These are phyloP conservation scores for Avena eriantha DNA, from an alignment of 176 grass and related monocot genomes.

Conservation along the genomic window DNA sequence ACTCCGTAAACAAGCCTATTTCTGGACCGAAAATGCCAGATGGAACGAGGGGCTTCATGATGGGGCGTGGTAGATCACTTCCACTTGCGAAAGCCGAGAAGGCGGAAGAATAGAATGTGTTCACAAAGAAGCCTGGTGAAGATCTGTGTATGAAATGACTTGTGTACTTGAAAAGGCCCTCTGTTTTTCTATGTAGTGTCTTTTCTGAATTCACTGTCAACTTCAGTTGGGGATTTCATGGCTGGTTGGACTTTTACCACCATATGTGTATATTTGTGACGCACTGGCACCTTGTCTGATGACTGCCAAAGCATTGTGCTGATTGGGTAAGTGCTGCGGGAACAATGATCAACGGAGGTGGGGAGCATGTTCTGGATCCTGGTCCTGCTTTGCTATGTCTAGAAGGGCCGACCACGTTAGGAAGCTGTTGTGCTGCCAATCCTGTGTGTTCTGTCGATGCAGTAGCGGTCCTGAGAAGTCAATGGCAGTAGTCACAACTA, in stretches of 20 bases:
- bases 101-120: conserved; percentile 42
- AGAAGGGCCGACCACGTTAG: conserved; percentile 36
- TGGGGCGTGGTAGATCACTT: conserved; percentile 74
- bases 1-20: conserved; percentile 66
- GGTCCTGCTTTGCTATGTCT: not conserved
- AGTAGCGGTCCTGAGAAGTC: not conserved
- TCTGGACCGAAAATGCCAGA: conserved; percentile 87
- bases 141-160: not conserved
- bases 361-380: not conserved
- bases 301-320: not conserved
- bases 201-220: conserved; percentile 3
- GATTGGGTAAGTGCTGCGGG: not conserved
- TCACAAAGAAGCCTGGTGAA: not conserved
- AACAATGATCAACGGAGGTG: not conserved
- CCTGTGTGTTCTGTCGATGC: not conserved
- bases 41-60: conserved; percentile 79
- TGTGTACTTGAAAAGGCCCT: not conserved
- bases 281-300: not conserved
- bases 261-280: not conserved
- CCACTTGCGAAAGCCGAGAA: conserved; percentile 29
- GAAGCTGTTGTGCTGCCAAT: not conserved
- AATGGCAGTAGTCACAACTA: too few species aligned
- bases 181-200: not conserved
- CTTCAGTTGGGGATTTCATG: not conserved
- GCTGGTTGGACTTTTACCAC: not conserved